These are phyloP conservation scores for Leccinum longicurvipes DNA, from an alignment of 768 basidiomycete species.

Conservation along the genomic window DNA sequence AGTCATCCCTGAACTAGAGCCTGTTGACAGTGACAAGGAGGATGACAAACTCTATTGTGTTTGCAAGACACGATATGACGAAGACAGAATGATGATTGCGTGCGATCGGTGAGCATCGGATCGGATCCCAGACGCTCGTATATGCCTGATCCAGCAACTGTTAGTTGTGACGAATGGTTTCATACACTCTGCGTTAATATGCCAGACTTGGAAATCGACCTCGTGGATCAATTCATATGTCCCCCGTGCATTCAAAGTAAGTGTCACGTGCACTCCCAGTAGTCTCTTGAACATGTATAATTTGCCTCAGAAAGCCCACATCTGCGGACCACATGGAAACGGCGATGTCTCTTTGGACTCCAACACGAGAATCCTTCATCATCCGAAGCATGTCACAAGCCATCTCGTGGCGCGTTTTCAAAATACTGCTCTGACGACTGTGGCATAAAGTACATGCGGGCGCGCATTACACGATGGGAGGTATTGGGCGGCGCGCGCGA, in stretches of 20 bases:
- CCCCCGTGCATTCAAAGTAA: slow-evolving; percentile 73
- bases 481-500: slow-evolving; percentile 61
- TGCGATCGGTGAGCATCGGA: slow-evolving; percentile 70
- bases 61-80: slow-evolving; percentile 84
- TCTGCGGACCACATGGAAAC: slow-evolving; percentile 75
- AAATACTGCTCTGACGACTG: slow-evolving; percentile 93
- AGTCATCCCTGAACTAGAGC: slow-evolving; percentile 46
- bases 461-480: slow-evolving; percentile 58
- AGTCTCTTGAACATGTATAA: no score
- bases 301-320: slow-evolving; percentile 52
- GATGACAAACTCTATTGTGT: slow-evolving; percentile 78
- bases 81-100: slow-evolving; percentile 88
- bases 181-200: slow-evolving; percentile 83
- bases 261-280: slow-evolving; percentile 29
- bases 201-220: slow-evolving; percentile 76
- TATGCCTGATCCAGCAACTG: not conserved
- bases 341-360: slow-evolving; percentile 69
- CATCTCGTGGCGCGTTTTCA: slow-evolving; percentile 77
- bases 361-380: slow-evolving; percentile 61
- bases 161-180: slow-evolving; percentile 93
- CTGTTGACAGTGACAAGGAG: slow-evolving; percentile 41
- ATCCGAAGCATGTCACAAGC: slow-evolving; percentile 70
- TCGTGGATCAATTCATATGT: slow-evolving; percentile 92
- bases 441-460: slow-evolving; percentile 69
- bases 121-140: not conserved